Evolutionary conservation across 805 yeast genomes (phyloP).

Genomic region (Nakazawaea peltata): DNA sequence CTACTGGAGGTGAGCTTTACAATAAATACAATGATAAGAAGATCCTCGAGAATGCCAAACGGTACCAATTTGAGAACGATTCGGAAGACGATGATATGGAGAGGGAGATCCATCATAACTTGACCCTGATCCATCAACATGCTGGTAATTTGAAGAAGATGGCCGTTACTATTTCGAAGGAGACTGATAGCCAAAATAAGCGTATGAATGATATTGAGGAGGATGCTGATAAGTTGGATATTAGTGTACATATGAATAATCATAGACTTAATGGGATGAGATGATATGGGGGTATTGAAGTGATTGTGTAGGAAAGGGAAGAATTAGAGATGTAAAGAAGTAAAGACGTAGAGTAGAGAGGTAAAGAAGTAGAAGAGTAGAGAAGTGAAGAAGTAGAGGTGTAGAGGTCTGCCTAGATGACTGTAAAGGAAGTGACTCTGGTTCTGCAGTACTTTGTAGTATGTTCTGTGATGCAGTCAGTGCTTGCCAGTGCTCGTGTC

Average conservation of each 20-base stretch:
- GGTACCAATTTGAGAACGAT: conserved; percentile 82
- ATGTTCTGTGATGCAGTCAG: too few relatives aligned
- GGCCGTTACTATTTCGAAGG: conserved; percentile 68
- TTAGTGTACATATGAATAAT: conserved; percentile 72
- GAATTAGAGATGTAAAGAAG: neutral
- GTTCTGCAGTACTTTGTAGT: too few relatives aligned
- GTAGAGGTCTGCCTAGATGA: neutral
- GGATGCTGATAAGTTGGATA: conserved; percentile 77
- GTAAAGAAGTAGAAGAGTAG: neutral
- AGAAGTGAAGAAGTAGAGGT: neutral
- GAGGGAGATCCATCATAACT: conserved; percentile 73
- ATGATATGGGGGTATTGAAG: too few relatives aligned
- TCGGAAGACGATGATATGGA: conserved; percentile 92
- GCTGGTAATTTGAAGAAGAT: conserved; percentile 64
- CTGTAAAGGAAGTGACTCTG: too few relatives aligned
- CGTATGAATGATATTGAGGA: conserved; percentile 73
- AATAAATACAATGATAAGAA: conserved; percentile 44
- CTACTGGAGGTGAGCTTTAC: conserved; percentile 16
- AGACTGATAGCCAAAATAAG: conserved; percentile 69
- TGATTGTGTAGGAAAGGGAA: neutral
- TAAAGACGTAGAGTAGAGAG: neutral
- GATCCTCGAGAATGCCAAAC: conserved; percentile 48
- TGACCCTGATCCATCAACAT: conserved; percentile 67
- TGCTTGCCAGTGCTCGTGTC: too few relatives aligned
- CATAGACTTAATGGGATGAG: conserved; percentile 50